These are phyloP conservation scores for Clausena lansium DNA, from an alignment of 345 rosid genomes.

Conservation along the genomic window DNA sequence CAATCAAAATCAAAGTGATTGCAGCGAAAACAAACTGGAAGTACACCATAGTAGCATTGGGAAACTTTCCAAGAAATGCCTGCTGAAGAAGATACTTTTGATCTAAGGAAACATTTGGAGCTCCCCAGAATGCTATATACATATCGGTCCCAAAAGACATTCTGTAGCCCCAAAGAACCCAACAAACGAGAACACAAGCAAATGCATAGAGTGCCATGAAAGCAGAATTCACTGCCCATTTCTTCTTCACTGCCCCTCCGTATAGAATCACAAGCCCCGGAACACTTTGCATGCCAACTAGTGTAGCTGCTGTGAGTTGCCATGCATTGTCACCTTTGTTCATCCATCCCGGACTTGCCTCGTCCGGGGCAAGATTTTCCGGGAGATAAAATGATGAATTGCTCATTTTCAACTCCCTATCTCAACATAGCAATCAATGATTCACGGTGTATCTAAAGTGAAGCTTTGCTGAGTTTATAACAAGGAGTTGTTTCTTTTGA, in stretches of 20 bases:
- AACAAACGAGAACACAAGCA: slow-evolving; percentile 38
- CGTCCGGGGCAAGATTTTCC: slow-evolving; percentile 3
- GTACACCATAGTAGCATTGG: slow-evolving; percentile 37
- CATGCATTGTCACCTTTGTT: slow-evolving; percentile 42
- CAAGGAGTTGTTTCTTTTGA: slow-evolving; percentile 10
- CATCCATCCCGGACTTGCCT: slow-evolving; percentile 32
- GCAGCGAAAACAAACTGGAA: slow-evolving; percentile 43
- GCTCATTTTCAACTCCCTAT: not conserved
- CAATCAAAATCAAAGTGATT: slow-evolving; percentile 38
- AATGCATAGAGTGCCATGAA: slow-evolving; percentile 42
- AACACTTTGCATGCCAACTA: slow-evolving; percentile 36
- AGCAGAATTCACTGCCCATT: slow-evolving; percentile 45
- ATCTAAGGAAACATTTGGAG: slow-evolving; percentile 16
- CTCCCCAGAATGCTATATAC: slow-evolving; percentile 28
- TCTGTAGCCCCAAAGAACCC: slow-evolving; percentile 40
- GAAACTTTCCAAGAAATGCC: slow-evolving; percentile 19
- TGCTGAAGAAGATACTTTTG: slow-evolving; percentile 17
- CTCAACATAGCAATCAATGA: not conserved
- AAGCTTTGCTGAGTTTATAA: not conserved
- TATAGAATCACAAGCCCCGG: slow-evolving; percentile 39
- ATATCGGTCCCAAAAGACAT: slow-evolving; percentile 28
- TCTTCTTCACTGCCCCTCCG: slow-evolving; percentile 43
- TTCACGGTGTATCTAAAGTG: not conserved
- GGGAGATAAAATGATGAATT: slow-evolving; percentile 15
- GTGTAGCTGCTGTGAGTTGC: slow-evolving; percentile 42